Percentiles rank a stretch among this genome's conserved stretches.
phyloP scores from a whole-genome alignment of 2,329 filamentous ascomycete genomes.

The Canariomyces notabilis region DNA sequence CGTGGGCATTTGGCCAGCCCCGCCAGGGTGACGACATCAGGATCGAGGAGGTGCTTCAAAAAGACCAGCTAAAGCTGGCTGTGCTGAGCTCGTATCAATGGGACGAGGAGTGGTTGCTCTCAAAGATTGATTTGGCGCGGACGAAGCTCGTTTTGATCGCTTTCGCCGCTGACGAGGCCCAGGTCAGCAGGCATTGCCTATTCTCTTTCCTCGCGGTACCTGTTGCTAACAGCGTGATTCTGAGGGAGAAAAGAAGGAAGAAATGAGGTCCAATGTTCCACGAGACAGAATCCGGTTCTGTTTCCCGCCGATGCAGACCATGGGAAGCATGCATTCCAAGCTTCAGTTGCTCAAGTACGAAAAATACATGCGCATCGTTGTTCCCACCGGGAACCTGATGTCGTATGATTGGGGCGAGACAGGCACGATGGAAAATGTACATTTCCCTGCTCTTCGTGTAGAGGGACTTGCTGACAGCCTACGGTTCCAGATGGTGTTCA shows the following conservation, averaged over 20 bases:
- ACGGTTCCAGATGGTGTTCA: conserved; percentile 61
- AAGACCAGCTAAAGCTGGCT: conserved; percentile 64
- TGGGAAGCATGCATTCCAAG: conserved; percentile 87
- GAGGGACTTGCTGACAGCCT: conserved; percentile 15
- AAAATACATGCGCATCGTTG: conserved; percentile 67
- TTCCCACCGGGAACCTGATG: conserved; percentile 84
- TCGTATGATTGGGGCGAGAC: conserved; percentile 86
- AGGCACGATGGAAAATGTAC: conserved; percentile 78
- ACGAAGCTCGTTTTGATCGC: conserved; percentile 61
- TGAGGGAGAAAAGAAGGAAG: conserved; percentile 42
- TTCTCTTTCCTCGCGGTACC: neutral
- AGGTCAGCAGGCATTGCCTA: conserved; percentile 38
- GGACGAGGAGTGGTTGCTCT: conserved; percentile 74
- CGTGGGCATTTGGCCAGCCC: conserved; percentile 62
- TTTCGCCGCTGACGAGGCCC: conserved; percentile 47
- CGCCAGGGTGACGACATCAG: conserved; percentile 69
- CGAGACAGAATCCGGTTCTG: conserved; percentile 59
- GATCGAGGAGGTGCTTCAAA: conserved; percentile 81
- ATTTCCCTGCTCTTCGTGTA: conserved; percentile 22
- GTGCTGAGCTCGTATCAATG: conserved; percentile 84
- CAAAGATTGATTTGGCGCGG: conserved; percentile 57
- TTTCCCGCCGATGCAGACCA: conserved; percentile 75
- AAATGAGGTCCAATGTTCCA: conserved; percentile 46
- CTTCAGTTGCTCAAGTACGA: conserved; percentile 81
- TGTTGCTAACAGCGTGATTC: conserved; percentile 3